Percentiles rank a stretch among this genome's conserved stretches.
Evolutionary conservation across 2,329 filamentous ascomycete species (phyloP).

Genomic region (Colletotrichum destructivum): DNA sequence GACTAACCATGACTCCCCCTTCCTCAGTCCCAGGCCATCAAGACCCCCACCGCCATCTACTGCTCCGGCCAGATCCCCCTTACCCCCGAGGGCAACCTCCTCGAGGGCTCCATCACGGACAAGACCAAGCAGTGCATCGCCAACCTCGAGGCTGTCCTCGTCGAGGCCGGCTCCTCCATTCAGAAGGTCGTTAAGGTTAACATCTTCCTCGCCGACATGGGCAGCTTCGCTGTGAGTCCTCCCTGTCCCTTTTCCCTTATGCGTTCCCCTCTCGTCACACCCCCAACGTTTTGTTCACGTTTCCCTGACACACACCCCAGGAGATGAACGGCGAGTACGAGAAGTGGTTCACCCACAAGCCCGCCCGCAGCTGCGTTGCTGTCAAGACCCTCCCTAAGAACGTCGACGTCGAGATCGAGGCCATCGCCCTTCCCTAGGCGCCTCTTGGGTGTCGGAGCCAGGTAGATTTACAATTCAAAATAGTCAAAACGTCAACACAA

Average conservation of each 20-base stretch:
- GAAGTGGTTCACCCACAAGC: conserved; percentile 87
- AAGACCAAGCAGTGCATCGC: conserved; percentile 76
- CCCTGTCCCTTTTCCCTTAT: too few relatives aligned
- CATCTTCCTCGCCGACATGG: conserved; percentile 94
- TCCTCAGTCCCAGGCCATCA: conserved; percentile 75
- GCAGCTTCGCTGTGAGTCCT: conserved; percentile 77
- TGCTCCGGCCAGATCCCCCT: conserved; percentile 82
- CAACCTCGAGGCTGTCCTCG: conserved; percentile 88
- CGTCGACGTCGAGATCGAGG: conserved; percentile 92
- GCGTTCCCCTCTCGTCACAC: background rate
- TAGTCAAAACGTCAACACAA: conserved; percentile 5
- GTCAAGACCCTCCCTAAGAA: conserved; percentile 91
- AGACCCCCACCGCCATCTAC: conserved; percentile 76
- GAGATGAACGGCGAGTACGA: conserved; percentile 90
- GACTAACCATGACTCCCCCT: conserved; percentile 40
- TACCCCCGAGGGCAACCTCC: conserved; percentile 68
- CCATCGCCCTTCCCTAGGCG: conserved; percentile 78
- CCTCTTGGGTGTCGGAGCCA: background rate
- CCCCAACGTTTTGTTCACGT: background rate
- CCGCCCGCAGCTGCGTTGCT: conserved; percentile 89
- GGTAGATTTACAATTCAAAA: conserved; percentile 16
- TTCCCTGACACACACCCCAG: conserved; percentile 47
- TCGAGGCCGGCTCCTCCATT: conserved; percentile 84
- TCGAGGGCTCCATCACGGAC: conserved; percentile 74
- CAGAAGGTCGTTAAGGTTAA: conserved; percentile 90